Evolutionary conservation across 495 filamentous ascomycete species (phyloP).

Genomic region (Penicillium herquei): DNA sequence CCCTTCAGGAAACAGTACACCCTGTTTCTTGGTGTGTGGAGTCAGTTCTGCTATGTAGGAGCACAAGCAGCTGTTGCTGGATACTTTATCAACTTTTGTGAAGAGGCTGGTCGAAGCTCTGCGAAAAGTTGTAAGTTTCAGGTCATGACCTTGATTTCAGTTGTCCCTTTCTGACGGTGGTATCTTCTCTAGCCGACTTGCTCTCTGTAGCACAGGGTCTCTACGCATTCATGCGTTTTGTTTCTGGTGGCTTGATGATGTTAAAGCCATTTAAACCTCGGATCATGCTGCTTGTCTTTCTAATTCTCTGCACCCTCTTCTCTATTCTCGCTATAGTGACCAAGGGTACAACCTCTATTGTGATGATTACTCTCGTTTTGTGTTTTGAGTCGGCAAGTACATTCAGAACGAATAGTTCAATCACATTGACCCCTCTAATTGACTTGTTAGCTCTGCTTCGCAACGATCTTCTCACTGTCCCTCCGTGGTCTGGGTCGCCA

Average conservation of each 20-base stretch:
- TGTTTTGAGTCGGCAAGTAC: conserved; percentile 58
- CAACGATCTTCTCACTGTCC: conserved; percentile 66
- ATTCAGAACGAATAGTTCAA: neutral
- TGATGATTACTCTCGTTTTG: conserved; percentile 61
- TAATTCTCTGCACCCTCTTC: conserved; percentile 57
- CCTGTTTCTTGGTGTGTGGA: conserved; percentile 62
- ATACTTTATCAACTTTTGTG: conserved; percentile 52
- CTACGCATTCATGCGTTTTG: conserved; percentile 67
- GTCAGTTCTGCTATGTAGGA: conserved; percentile 73
- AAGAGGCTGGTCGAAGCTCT: conserved; percentile 25
- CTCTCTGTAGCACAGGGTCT: conserved; percentile 65
- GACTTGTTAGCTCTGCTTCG: conserved; percentile 54
- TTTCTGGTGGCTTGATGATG: conserved; percentile 51
- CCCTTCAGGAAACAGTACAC: conserved; percentile 62
- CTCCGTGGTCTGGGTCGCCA: conserved; percentile 68
- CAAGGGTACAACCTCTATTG: conserved; percentile 50
- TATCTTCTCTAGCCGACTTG: conserved; percentile 39
- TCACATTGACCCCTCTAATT: neutral
- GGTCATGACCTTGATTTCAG: neutral
- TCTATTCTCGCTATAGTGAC: conserved; percentile 53
- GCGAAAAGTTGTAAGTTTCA: conserved; percentile 5
- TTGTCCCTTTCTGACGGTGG: neutral
- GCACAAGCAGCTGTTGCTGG: conserved; percentile 63
- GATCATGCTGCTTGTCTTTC: conserved; percentile 48
- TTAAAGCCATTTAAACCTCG: conserved; percentile 45